Evolutionary conservation across 2,329 filamentous ascomycete genomes (phyloP).

Genomic region (Coniochaeta prunicola): DNA sequence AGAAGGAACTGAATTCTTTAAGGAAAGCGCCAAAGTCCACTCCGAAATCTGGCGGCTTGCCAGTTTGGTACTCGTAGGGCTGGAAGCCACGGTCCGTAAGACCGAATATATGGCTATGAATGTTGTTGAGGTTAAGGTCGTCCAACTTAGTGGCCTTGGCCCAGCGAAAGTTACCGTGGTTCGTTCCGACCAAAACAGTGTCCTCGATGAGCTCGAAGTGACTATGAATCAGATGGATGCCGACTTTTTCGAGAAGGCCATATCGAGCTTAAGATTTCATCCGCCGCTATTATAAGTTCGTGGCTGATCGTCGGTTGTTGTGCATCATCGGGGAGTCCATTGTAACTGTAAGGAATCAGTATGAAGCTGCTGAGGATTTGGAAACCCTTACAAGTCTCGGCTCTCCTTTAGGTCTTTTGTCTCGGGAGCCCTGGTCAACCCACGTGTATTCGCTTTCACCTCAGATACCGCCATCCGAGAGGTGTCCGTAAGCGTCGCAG

Average conservation of each 20-base stretch:
- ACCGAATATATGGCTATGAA: neutral
- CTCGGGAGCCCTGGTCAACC: neutral
- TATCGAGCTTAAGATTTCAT: neutral
- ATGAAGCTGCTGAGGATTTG: neutral
- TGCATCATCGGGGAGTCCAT: neutral
- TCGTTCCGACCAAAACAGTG: neutral
- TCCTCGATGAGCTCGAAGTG: neutral
- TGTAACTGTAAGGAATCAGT: neutral
- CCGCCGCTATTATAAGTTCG: neutral
- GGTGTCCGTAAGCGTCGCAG: neutral
- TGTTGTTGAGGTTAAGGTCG: neutral
- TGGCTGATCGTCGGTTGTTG: neutral
- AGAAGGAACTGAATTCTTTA: too few relatives aligned
- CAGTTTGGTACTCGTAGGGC: neutral
- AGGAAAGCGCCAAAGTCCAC: neutral
- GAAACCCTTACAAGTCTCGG: neutral
- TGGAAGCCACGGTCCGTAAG: neutral
- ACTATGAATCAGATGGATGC: neutral
- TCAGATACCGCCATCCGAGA: neutral
- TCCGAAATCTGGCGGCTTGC: neutral
- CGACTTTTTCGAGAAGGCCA: neutral
- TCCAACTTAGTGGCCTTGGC: neutral
- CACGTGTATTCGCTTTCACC: neutral
- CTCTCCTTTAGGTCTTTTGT: neutral
- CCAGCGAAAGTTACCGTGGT: neutral